A percentile compares a stretch with the other conserved stretches of the same genome.
These are phyloP conservation scores for Lasiodiplodia sp. DNA, from an alignment of 2,329 filamentous ascomycete genomes.

Conservation along the genomic window DNA sequence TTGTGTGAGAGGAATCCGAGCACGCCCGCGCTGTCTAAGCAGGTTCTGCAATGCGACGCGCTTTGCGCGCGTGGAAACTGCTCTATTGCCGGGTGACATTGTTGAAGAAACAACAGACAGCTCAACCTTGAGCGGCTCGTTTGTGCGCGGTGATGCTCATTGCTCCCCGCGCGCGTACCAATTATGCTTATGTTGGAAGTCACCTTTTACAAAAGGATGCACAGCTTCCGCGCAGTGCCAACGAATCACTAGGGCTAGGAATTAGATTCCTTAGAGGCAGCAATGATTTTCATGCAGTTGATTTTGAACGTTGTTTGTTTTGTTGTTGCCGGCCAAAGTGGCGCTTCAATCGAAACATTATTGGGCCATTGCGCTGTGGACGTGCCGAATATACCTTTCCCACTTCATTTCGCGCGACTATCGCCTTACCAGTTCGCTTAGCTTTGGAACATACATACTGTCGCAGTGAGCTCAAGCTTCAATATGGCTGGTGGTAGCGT, in stretches of 20 bases:
- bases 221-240: too few species aligned
- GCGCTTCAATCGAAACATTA: background rate
- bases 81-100: slow-evolving; percentile 16
- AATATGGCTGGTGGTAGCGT: background rate
- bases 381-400: background rate
- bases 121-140: background rate
- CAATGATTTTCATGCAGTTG: background rate
- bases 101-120: background rate
- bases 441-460: background rate
- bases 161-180: background rate
- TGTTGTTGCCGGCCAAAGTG: background rate
- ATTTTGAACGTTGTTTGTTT: background rate
- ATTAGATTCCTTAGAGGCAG: background rate
- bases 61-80: background rate
- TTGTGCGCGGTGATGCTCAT: background rate
- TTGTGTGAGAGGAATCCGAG: slow-evolving; percentile 11
- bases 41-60: background rate
- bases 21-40: slow-evolving; percentile 8
- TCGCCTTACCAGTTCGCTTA: background rate
- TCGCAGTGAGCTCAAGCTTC: background rate
- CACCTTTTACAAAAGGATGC: background rate
- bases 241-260: too few species aligned
- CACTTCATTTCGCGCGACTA: background rate
- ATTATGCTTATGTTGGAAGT: background rate
- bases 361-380: background rate